These are phyloP conservation scores for Polyporus arcularius DNA, from an alignment of 768 basidiomycete genomes.

Conservation along the genomic window DNA sequence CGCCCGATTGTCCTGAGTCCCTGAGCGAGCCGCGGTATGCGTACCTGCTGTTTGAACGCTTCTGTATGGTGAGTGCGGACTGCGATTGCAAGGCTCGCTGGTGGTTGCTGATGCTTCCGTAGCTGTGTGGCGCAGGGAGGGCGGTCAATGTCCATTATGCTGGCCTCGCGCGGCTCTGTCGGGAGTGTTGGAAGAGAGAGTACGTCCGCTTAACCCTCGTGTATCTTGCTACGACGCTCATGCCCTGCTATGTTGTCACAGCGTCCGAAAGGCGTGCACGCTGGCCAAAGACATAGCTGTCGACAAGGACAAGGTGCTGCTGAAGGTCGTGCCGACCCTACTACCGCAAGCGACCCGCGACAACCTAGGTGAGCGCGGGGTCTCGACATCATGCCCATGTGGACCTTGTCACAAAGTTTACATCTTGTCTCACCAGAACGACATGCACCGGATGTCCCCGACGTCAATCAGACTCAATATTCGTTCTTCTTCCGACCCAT, in stretches of 20 bases:
- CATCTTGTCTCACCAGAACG: not conserved
- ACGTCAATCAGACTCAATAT: not conserved
- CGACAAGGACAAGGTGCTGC: not conserved
- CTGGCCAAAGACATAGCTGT: not conserved
- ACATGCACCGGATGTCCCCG: not conserved
- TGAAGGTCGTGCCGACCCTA: not conserved
- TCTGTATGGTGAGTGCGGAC: conserved; percentile 1
- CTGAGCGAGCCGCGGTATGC: conserved; percentile 16
- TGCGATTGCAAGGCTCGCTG: no score
- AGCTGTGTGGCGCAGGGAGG: no score
- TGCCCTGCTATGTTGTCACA: no score
- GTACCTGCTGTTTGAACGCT: conserved; percentile 6
- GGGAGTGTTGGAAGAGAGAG: no score
- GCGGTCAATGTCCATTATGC: no score
- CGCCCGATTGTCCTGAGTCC: conserved; percentile 3
- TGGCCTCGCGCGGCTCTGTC: no score
- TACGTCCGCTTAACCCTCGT: no score
- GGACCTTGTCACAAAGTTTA: not conserved
- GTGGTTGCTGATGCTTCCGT: no score
- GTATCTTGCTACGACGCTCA: no score
- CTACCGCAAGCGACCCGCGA: not conserved
- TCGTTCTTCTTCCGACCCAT: not conserved
- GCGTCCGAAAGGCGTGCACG: no score
- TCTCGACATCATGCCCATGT: not conserved
- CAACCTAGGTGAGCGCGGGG: not conserved